Evolutionary conservation across 169 alveolate species (phyloP).

Genomic region (Plasmodium falciparum): DNA sequence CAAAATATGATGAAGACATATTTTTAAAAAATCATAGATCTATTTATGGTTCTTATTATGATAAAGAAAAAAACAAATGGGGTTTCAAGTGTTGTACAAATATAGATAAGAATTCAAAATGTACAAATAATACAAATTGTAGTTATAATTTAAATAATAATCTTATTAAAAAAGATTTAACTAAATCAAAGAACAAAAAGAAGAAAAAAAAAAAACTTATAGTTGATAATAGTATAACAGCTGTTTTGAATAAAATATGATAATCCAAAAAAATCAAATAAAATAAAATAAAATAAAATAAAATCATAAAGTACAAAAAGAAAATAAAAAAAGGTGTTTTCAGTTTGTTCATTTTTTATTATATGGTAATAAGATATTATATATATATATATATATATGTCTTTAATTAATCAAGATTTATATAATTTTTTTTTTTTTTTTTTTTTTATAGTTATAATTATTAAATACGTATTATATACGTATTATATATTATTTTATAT

Average conservation of each 20-base stretch:
- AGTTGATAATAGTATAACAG: slow-evolving; percentile 67
- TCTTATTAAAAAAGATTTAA: not conserved
- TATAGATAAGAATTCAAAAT: slow-evolving; percentile 69
- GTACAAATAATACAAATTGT: slow-evolving; percentile 52
- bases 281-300: too few relatives aligned
- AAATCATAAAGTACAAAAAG: too few relatives aligned
- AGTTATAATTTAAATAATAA: slow-evolving; percentile 16
- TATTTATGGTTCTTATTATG: slow-evolving; percentile 88
- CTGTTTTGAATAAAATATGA: slow-evolving; percentile 57
- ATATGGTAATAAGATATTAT: too few relatives aligned
- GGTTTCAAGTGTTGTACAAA: slow-evolving; percentile 88
- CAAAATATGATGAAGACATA: slow-evolving; percentile 87
- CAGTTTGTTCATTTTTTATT: too few relatives aligned
- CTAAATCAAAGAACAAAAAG: slow-evolving; percentile 32
- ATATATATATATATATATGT: too few relatives aligned
- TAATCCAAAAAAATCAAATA: not conserved
- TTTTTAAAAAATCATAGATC: slow-evolving; percentile 82
- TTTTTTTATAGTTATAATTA: too few relatives aligned
- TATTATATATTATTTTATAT: too few relatives aligned
- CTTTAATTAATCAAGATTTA: too few relatives aligned
- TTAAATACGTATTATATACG: too few relatives aligned
- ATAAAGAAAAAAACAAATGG: slow-evolving; percentile 83
- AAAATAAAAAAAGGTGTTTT: too few relatives aligned
- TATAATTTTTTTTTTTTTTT: too few relatives aligned
- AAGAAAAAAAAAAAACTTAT: slow-evolving; percentile 47